Base-by-base conservation (phyloP, 768 basidiomycete species). In the Phylloporus sp. region DNA sequence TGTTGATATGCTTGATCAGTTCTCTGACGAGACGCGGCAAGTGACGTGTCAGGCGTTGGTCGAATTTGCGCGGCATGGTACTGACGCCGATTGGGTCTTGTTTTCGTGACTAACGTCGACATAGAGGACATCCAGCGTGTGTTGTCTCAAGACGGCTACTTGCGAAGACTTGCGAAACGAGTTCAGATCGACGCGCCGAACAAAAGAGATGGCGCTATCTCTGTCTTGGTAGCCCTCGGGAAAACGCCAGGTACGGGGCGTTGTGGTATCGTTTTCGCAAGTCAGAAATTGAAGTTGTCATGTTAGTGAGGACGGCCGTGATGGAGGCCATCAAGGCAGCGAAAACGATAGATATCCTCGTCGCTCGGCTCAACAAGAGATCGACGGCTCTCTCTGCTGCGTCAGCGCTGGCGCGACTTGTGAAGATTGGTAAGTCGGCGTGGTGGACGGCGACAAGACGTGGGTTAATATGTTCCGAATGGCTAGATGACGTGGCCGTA, bases 351-450 rank as follows among this genome's bases (percentile, higher is more conserved):
- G 31, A 23, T 4, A 37, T 47, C 9, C 55, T 64, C 20, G 41
- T 64, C 9, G 21, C 47, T 18, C 52, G 48, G 11, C 49, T 64
- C 6, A 39, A 35, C 21, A 22, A 45, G 9, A 58, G 56, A 35
- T 45, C 54, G 10, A 49, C 50, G 18, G 54, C 58, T 0, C 46
- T 64, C 27, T 37, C 42, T 24, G 60, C 63, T n/a, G 58, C 56
- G 10, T 53, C 24, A 1, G 52, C 51, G 8, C 35, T 64, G 11
- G 54, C 51, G 8, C 42, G 7, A 13, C 55, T 64, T 6, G 31
- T 46, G 24, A 38, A 35, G 20, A 58, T 64, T 0, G 54, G 62
- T 64, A 32, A 9, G 60, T 42, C 34, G 21, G 15, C 13, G n/a
- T 28, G 22, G n/a, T 37, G 11, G 29, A 37, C 9, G 3, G 7